A percentile compares a stretch with the other conserved stretches of the same genome.
phyloP scores from a whole-genome alignment of 495 filamentous ascomycete species.

The Pyrenula massariospora region DNA sequence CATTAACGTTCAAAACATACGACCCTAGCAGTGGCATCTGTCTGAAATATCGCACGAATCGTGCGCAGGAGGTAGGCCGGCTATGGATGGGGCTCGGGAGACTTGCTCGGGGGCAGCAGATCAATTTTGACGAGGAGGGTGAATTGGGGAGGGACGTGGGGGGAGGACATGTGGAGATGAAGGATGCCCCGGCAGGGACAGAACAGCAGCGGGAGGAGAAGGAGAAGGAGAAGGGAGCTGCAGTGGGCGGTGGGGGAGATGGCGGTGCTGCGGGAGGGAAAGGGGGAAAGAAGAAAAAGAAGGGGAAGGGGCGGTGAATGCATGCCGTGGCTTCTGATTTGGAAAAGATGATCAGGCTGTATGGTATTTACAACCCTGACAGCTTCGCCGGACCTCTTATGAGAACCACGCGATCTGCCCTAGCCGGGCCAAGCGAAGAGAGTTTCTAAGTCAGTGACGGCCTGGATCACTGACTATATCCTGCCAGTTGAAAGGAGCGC shows the following conservation, averaged over 20 bases:
- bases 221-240: too few species aligned
- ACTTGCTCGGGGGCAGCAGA: constrained; percentile 44
- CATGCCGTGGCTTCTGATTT: not conserved
- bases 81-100: constrained; percentile 63
- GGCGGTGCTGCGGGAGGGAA: constrained; percentile 24
- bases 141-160: constrained; percentile 9
- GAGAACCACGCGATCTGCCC: too few species aligned
- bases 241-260: constrained; percentile 5
- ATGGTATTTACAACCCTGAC: too few species aligned
- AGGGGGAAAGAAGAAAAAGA: constrained; percentile 43
- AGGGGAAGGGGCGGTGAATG: constrained; percentile 37
- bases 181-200: constrained; percentile 16
- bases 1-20: constrained; percentile 78
- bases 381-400: too few species aligned
- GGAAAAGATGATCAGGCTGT: too few species aligned
- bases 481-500: too few species aligned
- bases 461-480: too few species aligned
- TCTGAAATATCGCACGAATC: constrained; percentile 84
- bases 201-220: too few species aligned
- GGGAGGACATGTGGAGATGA: constrained; percentile 26
- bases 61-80: constrained; percentile 78
- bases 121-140: constrained; percentile 30
- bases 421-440: too few species aligned
- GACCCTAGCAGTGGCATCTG: constrained; percentile 69
- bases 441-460: too few species aligned